A percentile compares a stretch with the other conserved stretches of the same genome.
phyloP scores from a whole-genome alignment of 2,329 filamentous ascomycete genomes.

The Arthroderma uncinatum region DNA sequence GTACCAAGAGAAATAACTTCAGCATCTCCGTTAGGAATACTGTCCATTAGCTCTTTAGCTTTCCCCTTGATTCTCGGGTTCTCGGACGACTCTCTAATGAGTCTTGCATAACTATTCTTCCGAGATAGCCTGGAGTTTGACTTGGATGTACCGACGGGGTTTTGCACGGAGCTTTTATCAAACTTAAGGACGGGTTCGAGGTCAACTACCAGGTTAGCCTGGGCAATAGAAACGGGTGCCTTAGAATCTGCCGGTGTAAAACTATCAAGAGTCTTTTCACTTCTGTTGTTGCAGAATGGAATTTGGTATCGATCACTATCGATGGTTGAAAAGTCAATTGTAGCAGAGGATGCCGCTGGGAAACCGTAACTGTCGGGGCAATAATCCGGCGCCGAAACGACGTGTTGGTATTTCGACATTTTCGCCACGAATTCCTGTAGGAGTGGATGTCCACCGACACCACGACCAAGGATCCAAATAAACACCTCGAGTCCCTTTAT shows the following conservation, averaged over 20 bases:
- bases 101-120: neutral
- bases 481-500: conserved; percentile 58
- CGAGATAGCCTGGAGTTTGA: neutral
- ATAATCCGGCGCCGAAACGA: conserved; percentile 63
- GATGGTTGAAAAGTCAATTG: conserved; percentile 58
- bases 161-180: conserved; percentile 19
- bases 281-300: conserved; percentile 31
- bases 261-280: neutral
- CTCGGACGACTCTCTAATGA: conserved; percentile 17
- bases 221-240: conserved; percentile 24
- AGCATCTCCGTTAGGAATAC: conserved; percentile 61
- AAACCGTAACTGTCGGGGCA: conserved; percentile 66
- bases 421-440: conserved; percentile 60
- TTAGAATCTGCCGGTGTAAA: conserved; percentile 12
- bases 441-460: conserved; percentile 50
- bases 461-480: conserved; percentile 70
- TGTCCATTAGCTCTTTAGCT: conserved; percentile 42
- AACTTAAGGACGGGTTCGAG: conserved; percentile 37
- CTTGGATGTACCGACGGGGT: conserved; percentile 20
- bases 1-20: conserved; percentile 85
- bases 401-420: conserved; percentile 54
- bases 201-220: conserved; percentile 34
- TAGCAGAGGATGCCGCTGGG: conserved; percentile 53
- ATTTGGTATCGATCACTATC: conserved; percentile 63
- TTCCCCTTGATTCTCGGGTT: conserved; percentile 24